Evolutionary conservation across 108 stramenopile species (phyloP).

Genomic region (Conticribra weissflogii): DNA sequence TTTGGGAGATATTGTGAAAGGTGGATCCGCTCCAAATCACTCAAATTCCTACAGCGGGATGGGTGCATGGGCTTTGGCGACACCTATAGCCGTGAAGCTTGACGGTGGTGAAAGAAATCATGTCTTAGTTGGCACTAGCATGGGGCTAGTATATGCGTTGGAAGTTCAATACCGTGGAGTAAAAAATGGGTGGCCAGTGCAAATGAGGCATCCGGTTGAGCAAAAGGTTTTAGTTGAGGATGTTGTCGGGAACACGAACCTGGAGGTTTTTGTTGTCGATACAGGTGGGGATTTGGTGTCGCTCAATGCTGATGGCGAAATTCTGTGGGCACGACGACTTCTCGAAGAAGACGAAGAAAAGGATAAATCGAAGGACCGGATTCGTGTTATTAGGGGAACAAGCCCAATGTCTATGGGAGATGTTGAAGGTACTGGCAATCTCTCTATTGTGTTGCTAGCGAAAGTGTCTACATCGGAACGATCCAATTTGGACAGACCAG

Average conservation of each 20-base stretch:
- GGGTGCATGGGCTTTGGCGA: conserved; percentile 79
- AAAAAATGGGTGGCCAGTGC: conserved; percentile 71
- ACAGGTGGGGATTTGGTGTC: conserved; percentile 74
- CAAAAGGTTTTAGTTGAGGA: conserved; percentile 79
- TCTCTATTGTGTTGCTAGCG: conserved; percentile 64
- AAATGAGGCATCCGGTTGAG: conserved; percentile 66
- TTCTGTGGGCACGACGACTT: conserved; percentile 76
- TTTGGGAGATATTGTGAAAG: conserved; percentile 58
- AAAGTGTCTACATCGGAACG: conserved; percentile 35
- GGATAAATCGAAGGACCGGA: conserved; percentile 9
- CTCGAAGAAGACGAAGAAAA: conserved; percentile 36
- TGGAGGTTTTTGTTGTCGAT: conserved; percentile 81
- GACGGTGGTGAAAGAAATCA: conserved; percentile 70
- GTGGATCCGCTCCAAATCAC: conserved; percentile 54
- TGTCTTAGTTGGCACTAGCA: conserved; percentile 75
- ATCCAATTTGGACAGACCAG: conserved; percentile 28
- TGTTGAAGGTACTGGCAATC: conserved; percentile 72
- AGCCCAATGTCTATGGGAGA: conserved; percentile 80
- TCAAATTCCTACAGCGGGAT: conserved; percentile 48
- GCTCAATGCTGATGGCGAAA: conserved; percentile 61
- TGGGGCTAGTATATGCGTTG: conserved; percentile 79
- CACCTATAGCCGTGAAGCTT: conserved; percentile 74
- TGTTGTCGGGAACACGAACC: conserved; percentile 73
- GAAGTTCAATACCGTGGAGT: conserved; percentile 52
- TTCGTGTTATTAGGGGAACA: conserved; percentile 54